Conservation (phyloP, 192 early-diverging fungal genomes). For the Backusella psychrophila region DNA sequence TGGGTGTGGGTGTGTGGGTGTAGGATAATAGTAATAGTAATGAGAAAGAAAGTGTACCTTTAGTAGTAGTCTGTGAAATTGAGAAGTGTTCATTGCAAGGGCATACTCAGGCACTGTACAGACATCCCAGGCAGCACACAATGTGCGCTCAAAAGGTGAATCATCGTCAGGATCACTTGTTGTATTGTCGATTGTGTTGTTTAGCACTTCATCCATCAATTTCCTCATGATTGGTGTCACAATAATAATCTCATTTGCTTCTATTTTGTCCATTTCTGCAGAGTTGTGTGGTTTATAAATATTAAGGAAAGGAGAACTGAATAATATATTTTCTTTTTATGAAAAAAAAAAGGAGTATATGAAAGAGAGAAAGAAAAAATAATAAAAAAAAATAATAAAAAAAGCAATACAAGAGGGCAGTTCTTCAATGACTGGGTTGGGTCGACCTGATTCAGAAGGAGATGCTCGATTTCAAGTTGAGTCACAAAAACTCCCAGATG, state of each 20-base stretch:
- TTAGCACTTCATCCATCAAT: slow-evolving; percentile 20
- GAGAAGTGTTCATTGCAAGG: slow-evolving; percentile 8
- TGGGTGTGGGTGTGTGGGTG: neutral
- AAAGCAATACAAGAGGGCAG: neutral
- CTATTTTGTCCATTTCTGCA: neutral
- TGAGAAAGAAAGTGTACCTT: slow-evolving; percentile 20
- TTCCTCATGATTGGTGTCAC: slow-evolving; percentile 23
- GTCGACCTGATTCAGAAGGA: neutral
- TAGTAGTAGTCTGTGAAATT: slow-evolving; percentile 26
- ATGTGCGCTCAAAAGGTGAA: slow-evolving; percentile 27
- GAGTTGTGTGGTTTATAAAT: neutral
- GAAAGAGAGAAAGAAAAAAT: neutral
- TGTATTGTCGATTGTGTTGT: neutral
- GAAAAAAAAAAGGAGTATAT: neutral
- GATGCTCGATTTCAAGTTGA: too few relatives aligned
- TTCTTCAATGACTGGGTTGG: neutral
- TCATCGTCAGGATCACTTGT: slow-evolving; percentile 25
- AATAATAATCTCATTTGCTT: slow-evolving; percentile 5
- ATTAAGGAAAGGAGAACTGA: neutral
- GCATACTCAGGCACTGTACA: slow-evolving; percentile 28
- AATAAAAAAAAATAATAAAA: neutral
- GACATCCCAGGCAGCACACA: slow-evolving; percentile 36
- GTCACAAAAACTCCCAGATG: too few relatives aligned
- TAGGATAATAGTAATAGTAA: neutral
- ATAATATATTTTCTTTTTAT: neutral